Evolutionary conservation across 495 filamentous ascomycete species (phyloP), one percentile per base, ranked within the genome.

Genomic region (Neurospora sp.): DNA sequence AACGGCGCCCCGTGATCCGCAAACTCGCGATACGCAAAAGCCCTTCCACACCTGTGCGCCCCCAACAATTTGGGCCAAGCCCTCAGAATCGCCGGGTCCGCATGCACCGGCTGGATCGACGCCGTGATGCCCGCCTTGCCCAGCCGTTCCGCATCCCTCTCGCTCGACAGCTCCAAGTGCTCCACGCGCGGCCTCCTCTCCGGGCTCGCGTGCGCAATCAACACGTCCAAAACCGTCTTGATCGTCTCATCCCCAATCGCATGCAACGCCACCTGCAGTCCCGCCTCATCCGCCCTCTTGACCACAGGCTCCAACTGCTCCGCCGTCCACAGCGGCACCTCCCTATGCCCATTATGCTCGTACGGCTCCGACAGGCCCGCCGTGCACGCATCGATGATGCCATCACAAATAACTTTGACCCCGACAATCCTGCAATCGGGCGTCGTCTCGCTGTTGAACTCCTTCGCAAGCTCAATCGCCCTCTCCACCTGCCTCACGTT

Each of bases 341-440:
- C 80, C 4, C 77, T 78, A 42, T 82, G 76, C 6, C 75, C 76
- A 71, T 86, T 84, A n/a, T 83, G 82, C 14, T 83, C 77, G 76
- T 92, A 92, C 6, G 90, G 89, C 77, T 90, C 84, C 5, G 82
- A 79, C 40, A 92, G 79, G 4, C 86, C 88, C 0, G 90, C 90
- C 5, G 90, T 92, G 78, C 89, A 92, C 0, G 86, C 88, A 72
- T 92, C 90, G 61, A 92, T 83, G 9, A 91, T 88, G 1, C 90
- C 90, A 71, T 92, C 90, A 72, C 88, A 89, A 59, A 92, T 91
- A 27, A 92, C 81, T 74, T 92, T 92, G 75, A 91, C 87, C n/a
- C 90, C 90, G 2, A 87, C 84, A 18, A 92, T 80, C 39, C 87
- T 81, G 69, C 89, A 88, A 59, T 87, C 84, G 0, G 87, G 88